A percentile compares a stretch with the other conserved stretches of the same genome.
Conservation (phyloP, 2,329 filamentous ascomycete species). For the Ophiostoma himal-ulmi region DNA sequence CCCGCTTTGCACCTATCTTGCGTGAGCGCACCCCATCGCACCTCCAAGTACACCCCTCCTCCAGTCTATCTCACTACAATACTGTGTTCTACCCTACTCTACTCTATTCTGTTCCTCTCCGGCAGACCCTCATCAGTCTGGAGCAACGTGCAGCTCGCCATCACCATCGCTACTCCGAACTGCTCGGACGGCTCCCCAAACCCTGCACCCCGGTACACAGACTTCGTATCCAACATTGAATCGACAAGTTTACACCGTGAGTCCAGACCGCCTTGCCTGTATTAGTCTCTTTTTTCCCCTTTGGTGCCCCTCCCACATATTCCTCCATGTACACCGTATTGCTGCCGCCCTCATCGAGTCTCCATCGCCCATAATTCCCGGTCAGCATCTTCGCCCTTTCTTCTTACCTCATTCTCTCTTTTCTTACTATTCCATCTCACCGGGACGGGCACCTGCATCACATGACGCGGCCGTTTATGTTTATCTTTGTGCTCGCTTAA, state of each 20-base stretch:
- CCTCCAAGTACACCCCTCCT: not conserved
- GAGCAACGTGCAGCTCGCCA: not conserved
- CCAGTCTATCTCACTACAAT: not conserved
- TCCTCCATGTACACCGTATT: not conserved
- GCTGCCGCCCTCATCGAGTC: not conserved
- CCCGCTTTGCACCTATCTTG: not conserved
- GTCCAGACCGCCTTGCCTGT: slow-evolving; percentile 7
- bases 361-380: not conserved
- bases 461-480: not conserved
- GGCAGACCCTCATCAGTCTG: not conserved
- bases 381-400: not conserved
- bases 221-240: not conserved
- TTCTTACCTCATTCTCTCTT: not conserved
- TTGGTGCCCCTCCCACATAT: not conserved
- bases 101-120: not conserved
- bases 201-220: not conserved
- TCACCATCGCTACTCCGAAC: not conserved
- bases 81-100: not conserved
- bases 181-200: not conserved
- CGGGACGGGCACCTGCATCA: slow-evolving; percentile 6
- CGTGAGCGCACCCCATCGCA: not conserved
- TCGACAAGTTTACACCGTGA: not conserved
- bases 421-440: not conserved
- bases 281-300: not conserved
- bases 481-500: not conserved